Evolutionary conservation across 805 yeast species (phyloP).

Genomic region (Candida peoriensis): DNA sequence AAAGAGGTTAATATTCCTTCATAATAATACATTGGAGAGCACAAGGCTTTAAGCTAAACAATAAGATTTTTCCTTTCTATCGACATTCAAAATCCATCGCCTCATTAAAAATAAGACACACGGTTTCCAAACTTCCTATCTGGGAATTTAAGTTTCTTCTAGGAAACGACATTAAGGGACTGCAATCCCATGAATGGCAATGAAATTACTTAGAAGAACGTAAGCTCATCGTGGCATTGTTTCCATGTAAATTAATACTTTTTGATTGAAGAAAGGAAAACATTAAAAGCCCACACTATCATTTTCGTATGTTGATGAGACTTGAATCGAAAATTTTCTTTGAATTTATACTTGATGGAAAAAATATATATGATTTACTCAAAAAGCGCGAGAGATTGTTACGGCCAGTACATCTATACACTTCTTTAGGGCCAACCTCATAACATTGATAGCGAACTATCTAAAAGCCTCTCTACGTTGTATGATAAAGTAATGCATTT

Average conservation of each 20-base stretch:
- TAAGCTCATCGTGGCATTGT: slow-evolving; percentile 29
- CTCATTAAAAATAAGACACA: slow-evolving; percentile 11
- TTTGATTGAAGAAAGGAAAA: slow-evolving; percentile 26
- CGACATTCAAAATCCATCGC: slow-evolving; percentile 27
- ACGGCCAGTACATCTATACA: no score
- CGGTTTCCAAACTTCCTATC: slow-evolving; percentile 30
- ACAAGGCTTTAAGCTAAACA: neutral
- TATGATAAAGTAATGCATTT: no score
- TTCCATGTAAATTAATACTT: slow-evolving; percentile 25
- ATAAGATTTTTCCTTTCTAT: slow-evolving; percentile 24
- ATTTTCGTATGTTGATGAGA: no score
- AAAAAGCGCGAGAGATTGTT: no score
- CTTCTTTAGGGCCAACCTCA: no score
- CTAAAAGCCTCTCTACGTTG: no score
- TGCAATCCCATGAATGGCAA: slow-evolving; percentile 28
- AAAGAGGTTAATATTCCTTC: no score
- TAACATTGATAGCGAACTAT: no score
- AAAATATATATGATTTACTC: no score
- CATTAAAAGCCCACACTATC: no score
- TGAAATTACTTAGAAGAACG: slow-evolving; percentile 25
- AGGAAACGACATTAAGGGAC: slow-evolving; percentile 27
- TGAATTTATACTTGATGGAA: no score
- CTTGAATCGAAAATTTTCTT: no score
- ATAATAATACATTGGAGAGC: neutral
- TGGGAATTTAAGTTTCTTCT: slow-evolving; percentile 23